Evolutionary conservation across 305 asterid species (phyloP).

Genomic region (Striga hermonthica): DNA sequence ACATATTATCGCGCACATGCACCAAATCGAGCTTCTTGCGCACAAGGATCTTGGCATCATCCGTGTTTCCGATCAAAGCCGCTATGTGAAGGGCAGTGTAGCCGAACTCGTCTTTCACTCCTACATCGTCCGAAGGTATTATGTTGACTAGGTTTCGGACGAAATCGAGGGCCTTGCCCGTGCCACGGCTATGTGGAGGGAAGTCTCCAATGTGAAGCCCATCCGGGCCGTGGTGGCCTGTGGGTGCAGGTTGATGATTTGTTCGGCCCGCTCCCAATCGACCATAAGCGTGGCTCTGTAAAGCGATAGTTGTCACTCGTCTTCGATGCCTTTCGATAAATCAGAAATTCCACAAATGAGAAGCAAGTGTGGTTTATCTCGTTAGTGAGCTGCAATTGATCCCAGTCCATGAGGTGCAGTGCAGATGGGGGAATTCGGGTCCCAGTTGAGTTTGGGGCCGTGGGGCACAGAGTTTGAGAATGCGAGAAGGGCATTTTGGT

Average conservation of each 20-base stretch:
- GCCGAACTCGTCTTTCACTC: too few species aligned
- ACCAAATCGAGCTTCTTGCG: too few species aligned
- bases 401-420: conserved; percentile 75
- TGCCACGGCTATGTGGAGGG: conserved; percentile 16
- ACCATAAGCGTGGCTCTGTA: conserved; percentile 9
- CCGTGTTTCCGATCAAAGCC: too few species aligned
- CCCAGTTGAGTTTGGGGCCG: conserved; percentile 80
- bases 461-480: conserved; percentile 70
- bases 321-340: not conserved
- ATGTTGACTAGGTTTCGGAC: too few species aligned
- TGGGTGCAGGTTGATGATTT: not conserved
- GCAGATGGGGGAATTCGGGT: conserved; percentile 55
- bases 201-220: not conserved
- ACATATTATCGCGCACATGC: too few species aligned
- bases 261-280: conserved; percentile 21
- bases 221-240: not conserved
- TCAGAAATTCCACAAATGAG: too few species aligned
- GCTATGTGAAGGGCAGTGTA: too few species aligned
- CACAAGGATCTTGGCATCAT: too few species aligned
- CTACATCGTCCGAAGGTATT: too few species aligned
- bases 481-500: conserved; percentile 71
- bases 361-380: not conserved
- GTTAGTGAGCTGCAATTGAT: conserved; percentile 44
- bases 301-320: not conserved
- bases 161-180: conserved; percentile 10